Evolutionary conservation across 768 basidiomycete species (phyloP), one percentile per base, ranked within the genome.

Genomic region (Tricholoma flavovirens): DNA sequence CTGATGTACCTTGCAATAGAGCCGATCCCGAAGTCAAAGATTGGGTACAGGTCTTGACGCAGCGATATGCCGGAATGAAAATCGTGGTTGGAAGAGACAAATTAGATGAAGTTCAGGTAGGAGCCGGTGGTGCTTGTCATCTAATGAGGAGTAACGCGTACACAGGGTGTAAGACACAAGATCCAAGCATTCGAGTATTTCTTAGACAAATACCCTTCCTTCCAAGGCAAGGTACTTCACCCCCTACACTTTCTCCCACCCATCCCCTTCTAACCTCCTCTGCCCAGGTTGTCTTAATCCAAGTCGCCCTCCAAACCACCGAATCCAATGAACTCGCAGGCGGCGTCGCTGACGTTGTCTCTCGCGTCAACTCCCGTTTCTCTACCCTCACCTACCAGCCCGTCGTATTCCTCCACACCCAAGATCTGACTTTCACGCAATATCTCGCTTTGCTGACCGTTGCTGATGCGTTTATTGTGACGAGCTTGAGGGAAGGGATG

Each of bases 21-120:
- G 77, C 77, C 24, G 84, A 91, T 48, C 80, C 84, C 0, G 91
- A 94, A 53, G 92, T 94, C 2, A 71, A 77, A 0, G 88, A 93
- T 57, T 94, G 93, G 90, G 86, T 91, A 3, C 77, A 82, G 35
- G 78, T 84, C 2, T 74, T 95, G n/a, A 80, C 77, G 40, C 88
- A 91, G 69, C 83, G 91, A 0, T 95, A 94, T 64, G 77, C 81
- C 0, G 93, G 90, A 1, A 87, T 90, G 83, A 90, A 90, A 72
- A 77, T 93, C 63, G 81, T 94, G 49, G 92, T 95, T 0, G 93
- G 91, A 0, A 75, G 92, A 2, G 92, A 94, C 69, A 94, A 95
- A 70, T 78, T 95, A 26, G 92, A 95, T 65, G 89, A 88, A 64
- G 79, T 93, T 55, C 89, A 90, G 73, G 82, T 79, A 30, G 19